Base-by-base conservation (phyloP, 2,329 filamentous ascomycete genomes). In the Elsinoe batatas region DNA sequence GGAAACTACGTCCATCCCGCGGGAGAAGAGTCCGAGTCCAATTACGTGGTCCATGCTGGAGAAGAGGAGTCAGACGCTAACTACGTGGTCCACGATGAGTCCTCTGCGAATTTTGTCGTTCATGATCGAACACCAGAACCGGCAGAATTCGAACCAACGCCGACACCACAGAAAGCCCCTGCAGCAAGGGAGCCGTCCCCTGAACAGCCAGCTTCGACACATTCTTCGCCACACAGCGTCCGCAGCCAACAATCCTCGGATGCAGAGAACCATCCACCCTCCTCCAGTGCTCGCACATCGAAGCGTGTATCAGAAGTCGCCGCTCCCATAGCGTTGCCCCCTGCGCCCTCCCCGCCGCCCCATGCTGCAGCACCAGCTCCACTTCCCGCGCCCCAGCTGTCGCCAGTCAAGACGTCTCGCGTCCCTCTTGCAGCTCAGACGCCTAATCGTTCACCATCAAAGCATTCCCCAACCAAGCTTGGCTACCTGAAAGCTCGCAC, bases 241-340 rank as follows among this genome's bases (percentile, higher is more conserved):
- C 55, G 47, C 36, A 57, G 55, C 22, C 54, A 84, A 0, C 86
- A 88, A 62, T 85, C 86, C 1, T 91, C 87, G 0, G 85, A 93
- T 65, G 85, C 85, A 0, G 88, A 93, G 68, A 91, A 91, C 62
- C 82, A 80, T 47, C 86, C 86, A 1, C 87, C 87, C 0, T 87
- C 85, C 1, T 82, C 83, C 4, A 58, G 54, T 43, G 12, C 47
- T 10, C 57, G 56, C 17, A 44, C 55, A 5, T 58, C 59, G 30
- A 38, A 36, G 12, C 38, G 55, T 4, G 53, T 53, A 11, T 44
- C 56, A 5, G 49, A 12, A 46, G 22, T 50, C 44, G 49, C 36
- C 33, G 11, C 44, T 18, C 1, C 35, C 7, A 30, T 20, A 8
- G 15, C 36, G 5, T 69, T 18, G 71, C 67, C 42, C 58, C 65